Evolutionary conservation across 768 basidiomycete genomes (phyloP), one percentile per base, ranked within the genome.

Genomic region (Pleurotus platypus): DNA sequence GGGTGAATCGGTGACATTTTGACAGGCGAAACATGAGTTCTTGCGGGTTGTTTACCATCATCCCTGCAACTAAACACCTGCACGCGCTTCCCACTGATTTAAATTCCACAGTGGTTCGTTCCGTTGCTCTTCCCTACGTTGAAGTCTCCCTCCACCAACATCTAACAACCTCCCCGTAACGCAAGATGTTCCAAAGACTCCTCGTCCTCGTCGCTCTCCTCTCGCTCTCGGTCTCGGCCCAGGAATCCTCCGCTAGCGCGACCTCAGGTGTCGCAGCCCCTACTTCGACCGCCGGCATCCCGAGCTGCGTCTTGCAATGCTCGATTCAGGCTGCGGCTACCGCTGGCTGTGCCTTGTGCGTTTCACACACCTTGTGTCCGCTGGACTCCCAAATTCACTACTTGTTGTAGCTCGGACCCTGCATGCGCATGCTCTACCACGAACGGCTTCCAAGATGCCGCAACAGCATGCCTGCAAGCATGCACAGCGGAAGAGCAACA

Each of bases 311-410:
- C 8, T 37, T 53, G n/a, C 37, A 39, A 15, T 53, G 51, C 38
- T 39, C 51, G 20, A 20, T 24, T 18, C 51, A 53, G 16, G 51
- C 51, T 53, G 38, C 18, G 4, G 18, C 37, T 4, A 12, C 20
- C 38, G 51, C 51, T 24, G 51, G 51, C 11, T 53, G 51, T 24
- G 42, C 51, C 15, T 53, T 53, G 51, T 53, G 22, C 38, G 51
- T n/a, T n/a, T n/a, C n/a, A n/a, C n/a, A n/a, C n/a, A n/a, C n/a
- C n/a, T n/a, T n/a, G n/a, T n/a, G n/a, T n/a, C n/a, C n/a, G n/a
- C n/a, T n/a, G n/a, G n/a, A n/a, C n/a, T n/a, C n/a, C n/a, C n/a
- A n/a, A n/a, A 2, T 13, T 43, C 15, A 43, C 42, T 5, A n/a
- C 42, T 9, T 5, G 20, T 13, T 43, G 12, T 20, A 53, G 51